Conservation (phyloP, 768 basidiomycete genomes). For the Neoboletus magnificus region DNA sequence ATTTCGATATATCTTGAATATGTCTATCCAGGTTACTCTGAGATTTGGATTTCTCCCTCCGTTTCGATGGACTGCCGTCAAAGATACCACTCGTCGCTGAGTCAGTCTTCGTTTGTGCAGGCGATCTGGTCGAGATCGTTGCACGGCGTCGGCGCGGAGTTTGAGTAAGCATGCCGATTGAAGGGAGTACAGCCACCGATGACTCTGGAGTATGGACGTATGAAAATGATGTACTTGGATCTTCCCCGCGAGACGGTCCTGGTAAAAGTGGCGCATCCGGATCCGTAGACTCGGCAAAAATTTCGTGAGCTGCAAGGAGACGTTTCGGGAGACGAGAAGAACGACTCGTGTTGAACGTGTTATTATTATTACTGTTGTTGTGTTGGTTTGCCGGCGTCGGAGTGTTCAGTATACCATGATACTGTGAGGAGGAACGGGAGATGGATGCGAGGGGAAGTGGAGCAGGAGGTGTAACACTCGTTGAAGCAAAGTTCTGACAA, state of each 20-base stretch:
- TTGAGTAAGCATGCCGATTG: constrained; percentile 20
- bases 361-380: constrained; percentile 3
- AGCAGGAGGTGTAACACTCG: constrained; percentile 46
- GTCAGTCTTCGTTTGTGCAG: constrained; percentile 35
- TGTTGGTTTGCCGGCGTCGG: constrained; percentile 21
- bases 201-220: constrained; percentile 17
- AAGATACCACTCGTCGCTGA: constrained; percentile 30
- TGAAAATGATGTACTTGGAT: constrained; percentile 24
- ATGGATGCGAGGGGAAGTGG: constrained; percentile 62
- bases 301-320: constrained; percentile 64
- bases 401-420: constrained; percentile 30
- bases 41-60: constrained; percentile 63
- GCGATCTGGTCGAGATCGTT: constrained; percentile 66
- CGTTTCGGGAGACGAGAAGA: constrained; percentile 57
- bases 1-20: constrained; percentile 61
- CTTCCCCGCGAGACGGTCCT: constrained; percentile 7
- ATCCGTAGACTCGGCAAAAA: constrained; percentile 46
- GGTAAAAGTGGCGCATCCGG: constrained; percentile 22
- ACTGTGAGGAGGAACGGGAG: constrained; percentile 46
- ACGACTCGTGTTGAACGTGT: constrained; percentile 9
- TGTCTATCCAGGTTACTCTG: constrained; percentile 62
- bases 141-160: constrained; percentile 49
- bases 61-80: constrained; percentile 56
- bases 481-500: constrained; percentile 66
- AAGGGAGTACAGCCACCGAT: constrained; percentile 19